Percentiles rank a stretch among this genome's conserved stretches.
Evolutionary conservation across 495 filamentous ascomycete species (phyloP).

Genomic region (Hypoxylon fuscum): DNA sequence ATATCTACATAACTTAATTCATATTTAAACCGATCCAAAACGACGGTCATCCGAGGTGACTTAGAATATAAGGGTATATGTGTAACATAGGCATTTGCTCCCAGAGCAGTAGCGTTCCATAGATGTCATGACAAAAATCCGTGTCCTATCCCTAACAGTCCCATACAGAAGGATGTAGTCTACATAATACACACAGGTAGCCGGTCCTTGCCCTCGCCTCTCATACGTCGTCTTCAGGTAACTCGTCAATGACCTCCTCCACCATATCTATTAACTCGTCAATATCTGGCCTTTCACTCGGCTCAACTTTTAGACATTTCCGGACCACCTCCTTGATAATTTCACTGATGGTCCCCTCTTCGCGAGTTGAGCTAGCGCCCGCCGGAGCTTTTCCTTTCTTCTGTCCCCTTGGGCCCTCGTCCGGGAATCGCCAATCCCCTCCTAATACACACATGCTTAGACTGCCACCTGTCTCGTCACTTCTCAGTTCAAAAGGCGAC

Average conservation of each 20-base stretch:
- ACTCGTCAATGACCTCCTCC: slow-evolving; percentile 73
- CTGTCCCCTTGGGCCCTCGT: slow-evolving; percentile 69
- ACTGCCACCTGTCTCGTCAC: slow-evolving; percentile 94
- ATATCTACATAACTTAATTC: too few relatives aligned
- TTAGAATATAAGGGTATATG: slow-evolving; percentile 8
- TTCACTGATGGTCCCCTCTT: slow-evolving; percentile 68
- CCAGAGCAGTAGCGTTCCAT: slow-evolving; percentile 25
- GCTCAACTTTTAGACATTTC: slow-evolving; percentile 91
- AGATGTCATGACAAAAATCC: slow-evolving; percentile 22
- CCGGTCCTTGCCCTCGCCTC: not conserved
- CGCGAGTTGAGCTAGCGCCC: slow-evolving; percentile 28
- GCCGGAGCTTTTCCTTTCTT: slow-evolving; percentile 65
- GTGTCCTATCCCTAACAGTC: slow-evolving; percentile 21
- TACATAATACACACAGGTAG: slow-evolving; percentile 28
- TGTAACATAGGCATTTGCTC: slow-evolving; percentile 30
- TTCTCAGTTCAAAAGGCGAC: slow-evolving; percentile 93
- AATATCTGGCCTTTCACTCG: slow-evolving; percentile 88
- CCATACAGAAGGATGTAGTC: slow-evolving; percentile 29
- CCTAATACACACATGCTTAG: slow-evolving; percentile 90
- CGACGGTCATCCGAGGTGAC: too few relatives aligned
- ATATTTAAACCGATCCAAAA: too few relatives aligned
- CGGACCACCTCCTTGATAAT: slow-evolving; percentile 84
- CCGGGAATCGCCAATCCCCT: slow-evolving; percentile 93
- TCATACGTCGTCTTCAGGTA: slow-evolving; percentile 73
- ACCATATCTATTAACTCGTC: slow-evolving; percentile 86